Conservation (phyloP, 176 grass and related monocot species). For the Pontederia paniculata region DNA sequence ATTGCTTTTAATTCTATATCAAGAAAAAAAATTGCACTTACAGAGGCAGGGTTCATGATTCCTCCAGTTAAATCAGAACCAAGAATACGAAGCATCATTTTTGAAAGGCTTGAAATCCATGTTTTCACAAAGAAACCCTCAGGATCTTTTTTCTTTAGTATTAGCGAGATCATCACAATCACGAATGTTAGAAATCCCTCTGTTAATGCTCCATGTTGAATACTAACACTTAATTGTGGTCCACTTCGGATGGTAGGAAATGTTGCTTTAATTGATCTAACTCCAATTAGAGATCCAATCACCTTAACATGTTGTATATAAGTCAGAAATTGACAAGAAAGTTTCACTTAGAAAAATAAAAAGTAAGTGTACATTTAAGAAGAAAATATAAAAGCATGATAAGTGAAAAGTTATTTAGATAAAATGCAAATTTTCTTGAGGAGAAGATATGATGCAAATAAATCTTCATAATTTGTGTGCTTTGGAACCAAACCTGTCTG, state of each 20-base stretch:
- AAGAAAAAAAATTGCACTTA: conserved; percentile 37
- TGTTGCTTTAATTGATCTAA: conserved; percentile 37
- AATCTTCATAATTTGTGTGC: no score
- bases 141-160: conserved; percentile 62
- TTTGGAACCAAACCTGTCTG: no score
- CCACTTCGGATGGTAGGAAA: conserved; percentile 71
- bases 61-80: conserved; percentile 91
- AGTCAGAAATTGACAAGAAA: background rate
- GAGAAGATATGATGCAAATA: no score
- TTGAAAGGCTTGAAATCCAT: conserved; percentile 80
- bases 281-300: conserved; percentile 50
- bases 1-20: background rate
- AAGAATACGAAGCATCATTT: conserved; percentile 83
- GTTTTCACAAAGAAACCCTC: conserved; percentile 85
- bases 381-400: no score
- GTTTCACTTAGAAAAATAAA: no score
- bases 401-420: no score
- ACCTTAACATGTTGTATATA: conserved; percentile 34
- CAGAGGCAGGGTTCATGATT: conserved; percentile 98
- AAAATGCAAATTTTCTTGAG: no score
- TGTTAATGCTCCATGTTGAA: conserved; percentile 58
- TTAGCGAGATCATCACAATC: conserved; percentile 67
- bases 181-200: conserved; percentile 88
- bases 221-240: conserved; percentile 42
- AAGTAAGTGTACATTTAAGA: no score